Evolutionary conservation across 768 basidiomycete species (phyloP), one percentile per base, ranked within the genome.

Genomic region (Leucosporidium creatinivorum): DNA sequence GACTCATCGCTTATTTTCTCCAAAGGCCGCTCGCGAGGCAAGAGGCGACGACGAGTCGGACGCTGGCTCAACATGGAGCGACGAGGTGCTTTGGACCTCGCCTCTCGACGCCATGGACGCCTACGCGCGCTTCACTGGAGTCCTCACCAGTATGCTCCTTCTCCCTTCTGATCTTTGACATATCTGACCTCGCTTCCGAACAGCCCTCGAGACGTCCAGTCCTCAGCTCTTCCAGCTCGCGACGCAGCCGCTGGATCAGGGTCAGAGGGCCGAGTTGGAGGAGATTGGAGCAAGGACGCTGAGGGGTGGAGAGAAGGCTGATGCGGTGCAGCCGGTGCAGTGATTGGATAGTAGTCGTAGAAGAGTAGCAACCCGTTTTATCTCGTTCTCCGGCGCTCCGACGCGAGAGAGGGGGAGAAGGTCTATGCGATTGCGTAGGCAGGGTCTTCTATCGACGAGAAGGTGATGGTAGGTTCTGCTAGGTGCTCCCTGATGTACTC

Each of bases 61-160:
- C 15, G 85, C 83, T 47, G 86, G 83, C 26, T 73, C 73, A 51
- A 61, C 63, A 0, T 69, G 73, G 73, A 62, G 66, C 66, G 90
- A 93, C 75, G 91, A 93, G 76, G 83, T 93, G 13, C 87, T 89
- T 9, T 91, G 87, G 78, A 85, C 91, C 77, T 91, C 89, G 74
- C 85, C 89, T 57, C 82, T 93, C 50, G 92, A 93, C 69, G 82
- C 78, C 62, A 85, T 91, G 62, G 84, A 93, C 74, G 86, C 87
- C 5, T 93, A 93, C 76, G 77, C 81, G 56, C 81, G 85, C 0
- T 93, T 93, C 82, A 87, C 89, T 77, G 83, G 83, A 67, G 87
- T 89, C 30, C 78, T 93, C 72, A 85, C 87, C 25, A 81, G 91
- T 92, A 75, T 54, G 86, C 79, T 15, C n/a, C 30, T 18, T 3